Evolutionary conservation across 2,329 filamentous ascomycete species (phyloP).

Genomic region (Neurospora sp.): DNA sequence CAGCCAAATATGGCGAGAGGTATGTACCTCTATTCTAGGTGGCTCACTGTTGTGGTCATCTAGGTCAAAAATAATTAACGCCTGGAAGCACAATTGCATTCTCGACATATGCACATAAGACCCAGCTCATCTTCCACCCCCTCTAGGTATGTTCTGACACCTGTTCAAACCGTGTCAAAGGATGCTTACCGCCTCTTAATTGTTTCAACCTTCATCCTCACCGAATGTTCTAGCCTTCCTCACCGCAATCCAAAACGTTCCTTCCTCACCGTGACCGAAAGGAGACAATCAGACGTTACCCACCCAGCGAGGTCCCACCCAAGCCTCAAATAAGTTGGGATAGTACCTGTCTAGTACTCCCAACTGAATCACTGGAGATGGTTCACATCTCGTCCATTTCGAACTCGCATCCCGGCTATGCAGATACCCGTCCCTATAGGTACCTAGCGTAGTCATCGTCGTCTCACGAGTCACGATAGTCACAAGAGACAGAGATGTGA

Average conservation of each 20-base stretch:
- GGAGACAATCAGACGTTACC: background rate
- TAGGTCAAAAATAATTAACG: background rate
- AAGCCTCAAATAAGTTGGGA: background rate
- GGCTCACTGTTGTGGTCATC: background rate
- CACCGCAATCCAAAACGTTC: background rate
- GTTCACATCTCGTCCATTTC: background rate
- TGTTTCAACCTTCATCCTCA: background rate
- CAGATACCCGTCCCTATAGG: background rate
- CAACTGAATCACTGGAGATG: background rate
- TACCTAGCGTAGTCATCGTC: background rate
- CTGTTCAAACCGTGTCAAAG: background rate
- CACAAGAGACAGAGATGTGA: background rate
- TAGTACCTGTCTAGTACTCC: background rate
- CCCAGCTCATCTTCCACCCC: background rate
- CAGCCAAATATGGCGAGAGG: background rate
- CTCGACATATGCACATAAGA: background rate
- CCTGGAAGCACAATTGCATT: too few species aligned
- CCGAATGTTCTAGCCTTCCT: background rate
- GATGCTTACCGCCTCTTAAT: background rate
- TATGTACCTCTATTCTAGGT: background rate
- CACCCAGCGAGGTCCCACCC: background rate
- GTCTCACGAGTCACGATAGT: background rate
- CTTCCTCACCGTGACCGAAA: background rate
- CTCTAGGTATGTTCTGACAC: background rate
- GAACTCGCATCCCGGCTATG: background rate